Conservation (phyloP, 164 flowering plant species). For the Chloranthus sessilifolius region DNA sequence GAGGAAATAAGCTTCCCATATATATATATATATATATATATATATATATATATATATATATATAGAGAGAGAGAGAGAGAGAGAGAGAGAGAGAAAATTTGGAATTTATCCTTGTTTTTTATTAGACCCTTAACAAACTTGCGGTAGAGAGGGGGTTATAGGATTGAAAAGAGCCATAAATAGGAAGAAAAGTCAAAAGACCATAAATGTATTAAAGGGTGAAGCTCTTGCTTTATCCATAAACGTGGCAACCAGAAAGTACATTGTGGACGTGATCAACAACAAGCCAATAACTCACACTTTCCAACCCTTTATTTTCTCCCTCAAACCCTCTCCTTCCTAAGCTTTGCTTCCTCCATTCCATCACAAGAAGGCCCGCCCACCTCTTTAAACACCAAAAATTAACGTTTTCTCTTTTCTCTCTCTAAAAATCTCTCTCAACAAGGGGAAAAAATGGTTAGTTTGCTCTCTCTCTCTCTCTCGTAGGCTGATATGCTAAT, state of each 20-base stretch:
- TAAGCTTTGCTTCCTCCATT: neutral
- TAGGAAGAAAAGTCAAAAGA: too few relatives aligned
- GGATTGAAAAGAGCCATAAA: too few relatives aligned
- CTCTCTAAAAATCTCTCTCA: neutral
- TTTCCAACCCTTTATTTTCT: neutral
- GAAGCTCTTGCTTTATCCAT: too few relatives aligned
- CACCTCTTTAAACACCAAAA: constrained; percentile 4
- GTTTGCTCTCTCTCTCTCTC: constrained; percentile 1
- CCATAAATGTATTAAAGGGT: too few relatives aligned
- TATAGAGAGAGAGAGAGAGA: too few relatives aligned
- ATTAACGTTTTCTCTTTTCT: constrained; percentile 7
- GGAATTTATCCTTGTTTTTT: too few relatives aligned
- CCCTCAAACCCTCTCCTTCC: neutral
- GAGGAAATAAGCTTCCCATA: too few relatives aligned
- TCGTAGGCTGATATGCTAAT: neutral
- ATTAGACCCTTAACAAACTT: too few relatives aligned
- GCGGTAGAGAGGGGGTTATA: too few relatives aligned
- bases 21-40: too few relatives aligned
- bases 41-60: too few relatives aligned
- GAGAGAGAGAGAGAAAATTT: too few relatives aligned
- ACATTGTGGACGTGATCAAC: neutral
- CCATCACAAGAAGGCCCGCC: neutral
- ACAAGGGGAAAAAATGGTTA: constrained; percentile 8
- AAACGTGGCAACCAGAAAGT: constrained; percentile 7
- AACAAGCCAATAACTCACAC: neutral